A percentile compares a stretch with the other conserved stretches of the same genome.
These are phyloP conservation scores for Neocallimastix lanati DNA, from an alignment of 192 early-diverging fungal genomes.

Conservation along the genomic window DNA sequence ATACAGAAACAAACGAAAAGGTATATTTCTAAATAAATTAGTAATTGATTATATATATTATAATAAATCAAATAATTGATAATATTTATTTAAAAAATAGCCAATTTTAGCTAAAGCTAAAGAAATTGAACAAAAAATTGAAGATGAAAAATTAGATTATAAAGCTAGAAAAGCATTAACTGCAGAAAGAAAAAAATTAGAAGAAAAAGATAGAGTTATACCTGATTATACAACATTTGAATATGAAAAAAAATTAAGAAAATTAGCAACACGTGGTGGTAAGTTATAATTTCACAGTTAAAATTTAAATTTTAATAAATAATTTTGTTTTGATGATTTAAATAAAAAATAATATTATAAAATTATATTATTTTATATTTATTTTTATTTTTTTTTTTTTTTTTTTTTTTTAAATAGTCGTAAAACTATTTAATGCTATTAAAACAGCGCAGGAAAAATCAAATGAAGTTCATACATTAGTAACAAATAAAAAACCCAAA, in stretches of 20 bases:
- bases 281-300: no score
- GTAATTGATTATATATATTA: no score
- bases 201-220: slow-evolving; percentile 48
- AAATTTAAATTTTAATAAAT: no score
- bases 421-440: slow-evolving; percentile 89
- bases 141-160: slow-evolving; percentile 66
- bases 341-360: no score
- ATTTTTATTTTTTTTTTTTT: not conserved
- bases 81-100: not conserved
- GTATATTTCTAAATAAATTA: not conserved
- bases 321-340: no score
- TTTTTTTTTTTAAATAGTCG: slow-evolving; percentile 29
- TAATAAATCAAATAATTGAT: no score
- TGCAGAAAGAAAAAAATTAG: slow-evolving; percentile 48
- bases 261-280: slow-evolving; percentile 82
- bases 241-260: slow-evolving; percentile 73
- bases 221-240: slow-evolving; percentile 60
- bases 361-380: not conserved
- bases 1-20: not conserved
- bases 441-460: slow-evolving; percentile 65
- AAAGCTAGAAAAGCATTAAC: slow-evolving; percentile 58
- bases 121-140: slow-evolving; percentile 58
- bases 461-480: slow-evolving; percentile 37
- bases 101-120: slow-evolving; percentile 75
- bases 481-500: slow-evolving; percentile 11